phyloP scores from a whole-genome alignment of 352 stramenopile genomes.

The Phytophthora tubulina region DNA sequence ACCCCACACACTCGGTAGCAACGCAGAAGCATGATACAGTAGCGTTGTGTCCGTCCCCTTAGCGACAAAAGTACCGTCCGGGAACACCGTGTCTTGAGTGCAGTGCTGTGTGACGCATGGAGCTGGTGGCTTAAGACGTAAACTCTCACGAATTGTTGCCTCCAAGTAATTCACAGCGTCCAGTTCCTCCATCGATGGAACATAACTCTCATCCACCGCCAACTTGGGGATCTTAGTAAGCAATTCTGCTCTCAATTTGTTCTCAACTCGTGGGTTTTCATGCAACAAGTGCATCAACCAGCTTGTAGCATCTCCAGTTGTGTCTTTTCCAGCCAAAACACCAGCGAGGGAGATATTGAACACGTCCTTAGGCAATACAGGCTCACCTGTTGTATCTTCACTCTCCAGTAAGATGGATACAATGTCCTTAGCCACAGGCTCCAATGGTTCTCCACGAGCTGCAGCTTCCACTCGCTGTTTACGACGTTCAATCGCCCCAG shows the following conservation, averaged over 20 bases:
- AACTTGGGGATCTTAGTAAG: slow-evolving; percentile 39
- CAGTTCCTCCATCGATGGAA: slow-evolving; percentile 48
- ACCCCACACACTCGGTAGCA: slow-evolving; percentile 53
- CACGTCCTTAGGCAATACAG: slow-evolving; percentile 47
- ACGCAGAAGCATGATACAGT: slow-evolving; percentile 51
- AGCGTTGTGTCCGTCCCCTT: slow-evolving; percentile 51
- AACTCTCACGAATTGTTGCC: slow-evolving; percentile 55
- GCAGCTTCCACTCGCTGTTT: slow-evolving; percentile 24
- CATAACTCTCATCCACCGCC: slow-evolving; percentile 28
- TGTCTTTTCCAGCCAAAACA: slow-evolving; percentile 75
- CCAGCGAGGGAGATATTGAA: slow-evolving; percentile 75
- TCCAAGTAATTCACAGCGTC: slow-evolving; percentile 45
- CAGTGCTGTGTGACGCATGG: slow-evolving; percentile 52
- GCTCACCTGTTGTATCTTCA: slow-evolving; percentile 27
- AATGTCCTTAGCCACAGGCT: slow-evolving; percentile 42
- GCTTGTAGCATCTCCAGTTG: slow-evolving; percentile 52
- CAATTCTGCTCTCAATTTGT: slow-evolving; percentile 42
- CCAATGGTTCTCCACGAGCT: slow-evolving; percentile 25
- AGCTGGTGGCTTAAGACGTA: slow-evolving; percentile 59
- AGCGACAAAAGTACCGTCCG: slow-evolving; percentile 57
- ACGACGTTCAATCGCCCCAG: slow-evolving; percentile 30
- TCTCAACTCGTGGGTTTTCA: slow-evolving; percentile 58
- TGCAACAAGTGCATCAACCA: slow-evolving; percentile 73
- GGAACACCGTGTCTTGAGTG: slow-evolving; percentile 54
- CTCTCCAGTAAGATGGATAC: slow-evolving; percentile 52